Evolutionary conservation across 148 eudicot genomes (phyloP).

Genomic region (Tetragonia tetragonoides): DNA sequence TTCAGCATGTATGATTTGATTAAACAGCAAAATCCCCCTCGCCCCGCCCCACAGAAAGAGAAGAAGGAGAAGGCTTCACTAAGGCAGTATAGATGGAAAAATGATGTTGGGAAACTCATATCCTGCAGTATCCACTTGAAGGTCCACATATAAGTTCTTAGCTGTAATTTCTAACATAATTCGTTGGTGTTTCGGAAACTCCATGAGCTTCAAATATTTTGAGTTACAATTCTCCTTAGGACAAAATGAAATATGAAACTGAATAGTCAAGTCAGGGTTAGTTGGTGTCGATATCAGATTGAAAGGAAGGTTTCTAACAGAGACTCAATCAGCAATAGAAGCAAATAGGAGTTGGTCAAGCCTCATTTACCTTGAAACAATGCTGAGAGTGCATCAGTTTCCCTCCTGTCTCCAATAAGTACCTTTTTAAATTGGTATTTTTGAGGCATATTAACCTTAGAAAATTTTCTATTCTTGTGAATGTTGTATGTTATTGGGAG

Average conservation of each 20-base stretch:
- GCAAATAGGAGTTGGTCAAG: neutral
- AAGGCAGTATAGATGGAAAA: too few relatives aligned
- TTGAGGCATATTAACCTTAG: neutral
- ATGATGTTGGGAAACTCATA: neutral
- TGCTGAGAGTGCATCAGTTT: neutral
- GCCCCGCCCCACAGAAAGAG: too few relatives aligned
- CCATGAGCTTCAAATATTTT: too few relatives aligned
- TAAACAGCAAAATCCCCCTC: neutral
- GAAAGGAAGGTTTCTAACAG: neutral
- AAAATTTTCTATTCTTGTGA: neutral
- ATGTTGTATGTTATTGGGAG: neutral
- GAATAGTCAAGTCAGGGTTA: neutral
- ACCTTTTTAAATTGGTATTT: too few relatives aligned
- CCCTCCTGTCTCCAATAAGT: neutral
- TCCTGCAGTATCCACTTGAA: neutral
- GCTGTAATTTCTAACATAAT: neutral
- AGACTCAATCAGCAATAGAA: neutral
- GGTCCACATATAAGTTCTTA: neutral
- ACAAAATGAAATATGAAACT: neutral
- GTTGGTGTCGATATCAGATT: neutral
- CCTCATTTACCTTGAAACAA: conserved; percentile 1
- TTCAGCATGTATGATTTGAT: too few relatives aligned
- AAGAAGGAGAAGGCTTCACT: too few relatives aligned
- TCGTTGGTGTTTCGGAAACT: neutral
- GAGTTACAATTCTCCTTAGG: neutral